Conservation (phyloP, 768 basidiomycete genomes). For the Russula olivacea region DNA sequence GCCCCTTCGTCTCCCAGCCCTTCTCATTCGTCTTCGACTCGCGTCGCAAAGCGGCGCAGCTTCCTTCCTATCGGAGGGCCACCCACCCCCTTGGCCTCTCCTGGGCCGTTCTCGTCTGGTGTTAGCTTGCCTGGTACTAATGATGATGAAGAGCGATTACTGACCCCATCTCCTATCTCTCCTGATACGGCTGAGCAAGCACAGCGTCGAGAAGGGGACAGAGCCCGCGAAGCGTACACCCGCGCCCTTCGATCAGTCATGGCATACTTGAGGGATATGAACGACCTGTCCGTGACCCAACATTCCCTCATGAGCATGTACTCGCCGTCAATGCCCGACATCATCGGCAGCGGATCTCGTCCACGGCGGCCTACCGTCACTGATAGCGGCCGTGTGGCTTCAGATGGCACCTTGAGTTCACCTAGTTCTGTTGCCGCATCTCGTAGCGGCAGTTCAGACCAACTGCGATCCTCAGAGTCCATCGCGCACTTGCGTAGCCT, state of each 20-base stretch:
- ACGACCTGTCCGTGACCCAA: constrained; percentile 76
- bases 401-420: constrained; percentile 39
- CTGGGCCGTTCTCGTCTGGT: constrained; percentile 53
- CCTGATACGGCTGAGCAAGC: constrained; percentile 42
- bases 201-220: constrained; percentile 63
- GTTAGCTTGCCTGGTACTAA: constrained; percentile 38
- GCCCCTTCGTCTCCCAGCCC: constrained; percentile 12
- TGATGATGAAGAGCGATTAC: constrained; percentile 30
- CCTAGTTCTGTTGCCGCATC: constrained; percentile 37
- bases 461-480: constrained; percentile 62
- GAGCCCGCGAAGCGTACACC: constrained; percentile 63
- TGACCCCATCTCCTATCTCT: constrained; percentile 42
- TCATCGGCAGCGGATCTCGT: constrained; percentile 33
- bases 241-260: constrained; percentile 86
- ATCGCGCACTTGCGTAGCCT: constrained; percentile 56
- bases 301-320: constrained; percentile 54
- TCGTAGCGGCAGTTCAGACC: constrained; percentile 41
- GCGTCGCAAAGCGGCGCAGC: constrained; percentile 70
- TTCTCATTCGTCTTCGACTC: constrained; percentile 39
- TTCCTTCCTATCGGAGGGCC: constrained; percentile 82
- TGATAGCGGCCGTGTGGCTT: constrained; percentile 54
- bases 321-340: constrained; percentile 45
- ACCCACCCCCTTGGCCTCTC: constrained; percentile 57
- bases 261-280: constrained; percentile 94
- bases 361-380: constrained; percentile 63